Base-by-base conservation (phyloP, 2,329 filamentous ascomycete species). In the Ophiostoma triangulosporum region DNA sequence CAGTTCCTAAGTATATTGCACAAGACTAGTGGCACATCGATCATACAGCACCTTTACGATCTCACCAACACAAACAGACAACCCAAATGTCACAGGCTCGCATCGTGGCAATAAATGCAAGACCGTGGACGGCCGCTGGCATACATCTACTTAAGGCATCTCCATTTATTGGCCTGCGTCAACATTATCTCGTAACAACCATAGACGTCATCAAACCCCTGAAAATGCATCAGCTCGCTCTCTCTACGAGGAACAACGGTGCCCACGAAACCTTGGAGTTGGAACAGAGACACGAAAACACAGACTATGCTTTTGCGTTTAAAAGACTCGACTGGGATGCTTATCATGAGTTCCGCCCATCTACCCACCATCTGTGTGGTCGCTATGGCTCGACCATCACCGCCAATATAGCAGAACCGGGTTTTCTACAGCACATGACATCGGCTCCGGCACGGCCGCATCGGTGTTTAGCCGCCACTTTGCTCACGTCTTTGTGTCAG, bases 241-340 rank as follows among this genome's bases (percentile, higher is more conserved):
- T 20, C 14, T 4, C 9, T 38, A 38, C 35, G 12, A 8, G n/a
- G n/a, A n/a, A n/a, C n/a, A n/a, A n/a, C n/a, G n/a, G n/a, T n/a
- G n/a, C n/a, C n/a, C n/a, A 20, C 35, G 20, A 38, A 38, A n/a
- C 32, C 14, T 14, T 14, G n/a, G n/a, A n/a, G n/a, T 20, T 43
- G 9, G 38, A 43, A 17, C 38, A 43, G 38, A 22, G 20, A 6
- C 38, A 43, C 12, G 38, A 43, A 24, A 51, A 60, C 24, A 53
- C 57, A 15, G 56, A 53, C n/a, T 60, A 59, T 22, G 54, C 55
- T 11, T 61, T 61, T 40, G 59, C 59, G 1, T 61, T 60, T 31
- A 59, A 57, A 40, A 51, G 54, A 6, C 56, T 59, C 20, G 56
- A 60, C 55, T 60, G 59, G 59, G 50, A 60, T 9, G 56, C 54